These are phyloP conservation scores for Botryotinia narcissicola DNA, from an alignment of 2,329 filamentous ascomycete species.

Conservation along the genomic window DNA sequence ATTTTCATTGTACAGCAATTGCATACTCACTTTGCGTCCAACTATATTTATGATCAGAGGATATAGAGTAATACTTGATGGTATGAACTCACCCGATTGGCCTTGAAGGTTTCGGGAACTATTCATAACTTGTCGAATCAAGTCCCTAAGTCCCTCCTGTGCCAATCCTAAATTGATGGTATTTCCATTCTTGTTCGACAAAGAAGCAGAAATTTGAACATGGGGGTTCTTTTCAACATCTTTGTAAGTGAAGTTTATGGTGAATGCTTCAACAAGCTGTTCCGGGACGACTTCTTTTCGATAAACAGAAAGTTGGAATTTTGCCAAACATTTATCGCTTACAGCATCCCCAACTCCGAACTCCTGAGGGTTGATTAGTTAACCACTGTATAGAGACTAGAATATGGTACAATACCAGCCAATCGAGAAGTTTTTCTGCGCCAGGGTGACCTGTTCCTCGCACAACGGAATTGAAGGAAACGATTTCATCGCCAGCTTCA, in stretches of 20 bases:
- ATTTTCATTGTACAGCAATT: conserved; percentile 27
- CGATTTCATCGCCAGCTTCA: conserved; percentile 1
- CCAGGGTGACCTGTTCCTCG: conserved; percentile 19
- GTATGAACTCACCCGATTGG: conserved; percentile 1
- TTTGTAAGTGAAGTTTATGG: conserved; percentile 29
- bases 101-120: background rate
- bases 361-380: conserved; percentile 27
- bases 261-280: conserved; percentile 32
- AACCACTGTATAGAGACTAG: background rate
- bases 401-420: conserved; percentile 26
- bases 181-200: background rate
- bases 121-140: conserved; percentile 12
- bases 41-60: background rate
- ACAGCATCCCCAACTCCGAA: conserved; percentile 30
- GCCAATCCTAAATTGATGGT: conserved; percentile 11
- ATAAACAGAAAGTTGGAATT: conserved; percentile 33
- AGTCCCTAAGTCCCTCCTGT: conserved; percentile 13
- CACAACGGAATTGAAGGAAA: conserved; percentile 14
- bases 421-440: conserved; percentile 32
- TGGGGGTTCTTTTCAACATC: background rate
- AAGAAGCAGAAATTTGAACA: conserved; percentile 15
- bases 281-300: conserved; percentile 21
- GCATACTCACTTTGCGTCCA: conserved; percentile 24
- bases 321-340: conserved; percentile 27
- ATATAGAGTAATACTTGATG: background rate